A percentile compares a stretch with the other conserved stretches of the same genome.
phyloP scores from a whole-genome alignment of 345 rosid species.

The Acer campestre region DNA sequence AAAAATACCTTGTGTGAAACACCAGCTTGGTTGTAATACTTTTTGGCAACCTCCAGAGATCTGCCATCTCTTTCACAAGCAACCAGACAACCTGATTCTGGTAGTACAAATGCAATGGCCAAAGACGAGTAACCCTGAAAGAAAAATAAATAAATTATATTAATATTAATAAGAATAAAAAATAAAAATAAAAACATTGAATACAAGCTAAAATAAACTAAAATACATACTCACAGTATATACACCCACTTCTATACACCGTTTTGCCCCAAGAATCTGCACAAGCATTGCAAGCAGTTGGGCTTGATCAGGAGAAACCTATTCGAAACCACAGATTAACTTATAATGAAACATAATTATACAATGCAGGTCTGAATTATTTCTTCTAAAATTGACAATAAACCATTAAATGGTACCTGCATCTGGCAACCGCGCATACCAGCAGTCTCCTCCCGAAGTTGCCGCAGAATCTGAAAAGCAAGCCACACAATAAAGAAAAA shows the following conservation, averaged over 20 bases:
- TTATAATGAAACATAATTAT: background rate
- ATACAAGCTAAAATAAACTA: background rate
- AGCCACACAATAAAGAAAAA: background rate
- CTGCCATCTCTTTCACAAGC: slow-evolving; percentile 87
- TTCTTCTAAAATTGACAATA: background rate
- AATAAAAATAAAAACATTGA: background rate
- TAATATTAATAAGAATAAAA: background rate
- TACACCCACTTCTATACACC: slow-evolving; percentile 91
- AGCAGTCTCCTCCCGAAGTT: slow-evolving; percentile 90
- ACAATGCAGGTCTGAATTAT: background rate
- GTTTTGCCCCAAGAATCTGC: slow-evolving; percentile 74
- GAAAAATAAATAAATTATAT: background rate
- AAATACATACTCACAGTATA: slow-evolving; percentile 57
- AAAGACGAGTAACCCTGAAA: slow-evolving; percentile 87
- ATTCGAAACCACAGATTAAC: background rate
- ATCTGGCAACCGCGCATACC: slow-evolving; percentile 79
- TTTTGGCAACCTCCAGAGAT: slow-evolving; percentile 74
- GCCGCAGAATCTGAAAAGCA: slow-evolving; percentile 60
- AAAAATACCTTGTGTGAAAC: slow-evolving; percentile 70
- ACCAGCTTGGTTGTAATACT: slow-evolving; percentile 77
- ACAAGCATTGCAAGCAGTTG: slow-evolving; percentile 92
- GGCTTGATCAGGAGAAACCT: slow-evolving; percentile 97
- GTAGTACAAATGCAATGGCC: slow-evolving; percentile 82
- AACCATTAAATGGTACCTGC: slow-evolving; percentile 53
- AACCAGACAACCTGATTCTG: slow-evolving; percentile 78